phyloP scores from a whole-genome alignment of 805 yeast species.

The Myxozyma neotropica region DNA sequence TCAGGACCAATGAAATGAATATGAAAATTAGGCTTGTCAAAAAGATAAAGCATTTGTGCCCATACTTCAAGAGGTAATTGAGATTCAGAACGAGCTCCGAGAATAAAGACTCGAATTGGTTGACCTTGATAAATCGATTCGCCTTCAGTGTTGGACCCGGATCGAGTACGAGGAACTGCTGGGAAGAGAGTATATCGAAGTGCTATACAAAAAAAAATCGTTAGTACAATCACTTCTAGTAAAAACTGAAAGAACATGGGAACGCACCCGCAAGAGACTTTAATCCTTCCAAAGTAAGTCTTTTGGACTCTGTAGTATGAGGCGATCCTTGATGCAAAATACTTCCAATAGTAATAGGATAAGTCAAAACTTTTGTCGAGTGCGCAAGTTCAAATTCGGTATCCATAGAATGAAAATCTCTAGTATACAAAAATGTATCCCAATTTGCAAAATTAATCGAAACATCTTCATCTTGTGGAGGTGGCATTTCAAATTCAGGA shows the following conservation, averaged over 20 bases:
- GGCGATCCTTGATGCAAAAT: slow-evolving; percentile 84
- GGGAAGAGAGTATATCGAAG: slow-evolving; percentile 88
- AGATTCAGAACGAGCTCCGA: slow-evolving; percentile 92
- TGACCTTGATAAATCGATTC: slow-evolving; percentile 71
- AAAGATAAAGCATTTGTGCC: slow-evolving; percentile 85
- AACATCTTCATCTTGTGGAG: slow-evolving; percentile 71
- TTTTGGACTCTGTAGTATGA: slow-evolving; percentile 76
- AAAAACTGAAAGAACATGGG: neutral
- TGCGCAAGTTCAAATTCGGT: slow-evolving; percentile 95
- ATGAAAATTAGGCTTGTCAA: slow-evolving; percentile 82
- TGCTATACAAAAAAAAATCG: slow-evolving; percentile 48
- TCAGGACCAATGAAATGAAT: slow-evolving; percentile 95
- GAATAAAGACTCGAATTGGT: slow-evolving; percentile 83
- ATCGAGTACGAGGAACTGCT: slow-evolving; percentile 41
- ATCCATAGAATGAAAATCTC: slow-evolving; percentile 94
- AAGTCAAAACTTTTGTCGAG: slow-evolving; percentile 89
- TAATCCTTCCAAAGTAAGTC: slow-evolving; percentile 82
- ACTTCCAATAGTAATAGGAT: slow-evolving; percentile 87
- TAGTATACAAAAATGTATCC: slow-evolving; percentile 92
- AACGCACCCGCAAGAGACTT: slow-evolving; percentile 67
- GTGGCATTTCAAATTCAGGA: slow-evolving; percentile 95
- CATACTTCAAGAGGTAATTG: slow-evolving; percentile 93
- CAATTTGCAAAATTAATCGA: slow-evolving; percentile 75
- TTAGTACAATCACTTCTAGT: neutral
- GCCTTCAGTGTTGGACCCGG: slow-evolving; percentile 24